phyloP scores from a whole-genome alignment of 2,329 filamentous ascomycete genomes.

The Hypoxylon sp. region DNA sequence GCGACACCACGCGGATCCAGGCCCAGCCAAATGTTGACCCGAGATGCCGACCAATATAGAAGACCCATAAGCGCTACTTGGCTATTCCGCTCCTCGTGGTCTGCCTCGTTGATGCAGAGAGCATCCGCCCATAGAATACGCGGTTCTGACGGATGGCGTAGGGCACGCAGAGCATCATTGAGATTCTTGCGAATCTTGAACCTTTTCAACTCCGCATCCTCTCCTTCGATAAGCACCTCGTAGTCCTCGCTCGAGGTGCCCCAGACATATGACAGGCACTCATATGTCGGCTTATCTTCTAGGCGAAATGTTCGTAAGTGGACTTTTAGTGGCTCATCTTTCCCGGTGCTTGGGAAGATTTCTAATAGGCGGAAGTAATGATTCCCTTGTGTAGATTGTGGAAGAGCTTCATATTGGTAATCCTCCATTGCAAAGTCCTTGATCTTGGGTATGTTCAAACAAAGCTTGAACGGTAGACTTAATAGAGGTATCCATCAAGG shows the following conservation, averaged over 20 bases:
- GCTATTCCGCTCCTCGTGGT: conserved; percentile 4
- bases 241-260: not conserved
- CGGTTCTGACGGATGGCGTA: not conserved
- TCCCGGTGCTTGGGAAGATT: conserved; percentile 5
- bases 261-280: conserved; percentile 20
- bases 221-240: not conserved
- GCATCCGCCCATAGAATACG: conserved; percentile 15
- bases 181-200: conserved; percentile 15
- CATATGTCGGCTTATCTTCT: conserved; percentile 8
- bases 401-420: conserved; percentile 7
- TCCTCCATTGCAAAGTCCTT: not conserved
- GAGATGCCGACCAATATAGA: conserved; percentile 9
- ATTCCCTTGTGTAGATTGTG: not conserved
- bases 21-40: conserved; percentile 21
- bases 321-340: conserved; percentile 7
- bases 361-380: conserved; percentile 14
- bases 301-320: not conserved
- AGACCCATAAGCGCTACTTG: conserved; percentile 18
- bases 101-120: conserved; percentile 16
- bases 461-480: not conserved
- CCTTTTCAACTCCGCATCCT: not conserved
- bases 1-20: not conserved
- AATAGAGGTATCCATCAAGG: not conserved
- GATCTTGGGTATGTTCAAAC: not conserved
- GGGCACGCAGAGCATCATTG: not conserved